Base-by-base conservation (phyloP, 441 rosid genomes). In the Bocquillonia castaneifolia region DNA sequence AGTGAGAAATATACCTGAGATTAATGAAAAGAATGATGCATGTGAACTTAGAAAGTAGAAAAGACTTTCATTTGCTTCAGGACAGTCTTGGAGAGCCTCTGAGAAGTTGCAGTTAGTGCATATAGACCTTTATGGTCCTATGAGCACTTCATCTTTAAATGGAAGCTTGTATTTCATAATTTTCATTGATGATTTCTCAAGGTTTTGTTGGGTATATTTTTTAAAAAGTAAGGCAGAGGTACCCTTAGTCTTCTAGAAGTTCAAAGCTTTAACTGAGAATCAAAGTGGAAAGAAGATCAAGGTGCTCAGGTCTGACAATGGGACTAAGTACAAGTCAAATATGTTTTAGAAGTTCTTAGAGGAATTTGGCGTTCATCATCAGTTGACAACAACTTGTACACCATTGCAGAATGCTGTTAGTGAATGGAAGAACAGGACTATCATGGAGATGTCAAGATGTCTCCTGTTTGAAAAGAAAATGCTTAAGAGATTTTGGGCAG, bases 11-110 rank as follows among this genome's bases (percentile, higher is more conserved):
- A 0, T 55, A 1, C n/a, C 37, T 0, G 29, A 10, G 0, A 6
- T 4, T 26, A 15, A 42, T 0, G 2, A 0, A 14, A 0, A 0
- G 2, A 5, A n/a, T 5, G 14, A 15, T 7, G 17, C 2, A 6
- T 64, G 32, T 0, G 10, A 10, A 20, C 22, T 57, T 12, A 31
- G 44, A 0, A 64, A 64, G 58, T 20, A 64, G 0, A n/a, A 32
- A 0, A 64, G 32, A 0, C 14, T 0, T 0, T 0, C 58, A 47
- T 64, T 64, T 5, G 37, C 55, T 1, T 1, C 37, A 3, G 37
- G 9, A 9, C 25, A 23, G 10, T 20, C 32, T 0, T 64, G 57
- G 57, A 2, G 32, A 50, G 12, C 68, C 15, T 2, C 47, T 0
- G 2, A 31, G 2, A 64, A 64, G 5, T 2, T 64, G 0, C 8